phyloP scores from a whole-genome alignment of 805 yeast genomes.

The Grigorovia jiainica region DNA sequence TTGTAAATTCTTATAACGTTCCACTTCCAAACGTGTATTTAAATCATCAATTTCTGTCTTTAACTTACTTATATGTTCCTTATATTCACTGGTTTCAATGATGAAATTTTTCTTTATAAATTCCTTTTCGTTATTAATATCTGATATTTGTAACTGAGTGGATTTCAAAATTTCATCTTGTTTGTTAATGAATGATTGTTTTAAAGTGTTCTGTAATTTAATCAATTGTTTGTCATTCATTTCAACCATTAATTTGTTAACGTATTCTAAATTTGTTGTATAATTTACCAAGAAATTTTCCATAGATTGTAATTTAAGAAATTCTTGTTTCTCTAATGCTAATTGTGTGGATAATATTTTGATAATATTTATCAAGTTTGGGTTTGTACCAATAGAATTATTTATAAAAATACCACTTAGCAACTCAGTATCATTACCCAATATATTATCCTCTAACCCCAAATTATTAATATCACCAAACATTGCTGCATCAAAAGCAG shows the following conservation, averaged over 20 bases:
- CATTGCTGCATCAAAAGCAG: conserved; percentile 48
- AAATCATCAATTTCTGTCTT: conserved; percentile 25
- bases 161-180: conserved; percentile 17
- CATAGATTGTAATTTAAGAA: conserved; percentile 43
- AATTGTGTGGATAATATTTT: conserved; percentile 46
- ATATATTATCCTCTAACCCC: conserved; percentile 40
- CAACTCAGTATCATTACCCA: conserved; percentile 39
- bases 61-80: conserved; percentile 13
- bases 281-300: conserved; percentile 47
- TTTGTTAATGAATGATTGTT: conserved; percentile 20
- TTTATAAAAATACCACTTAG: conserved; percentile 50
- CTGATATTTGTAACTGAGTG: conserved; percentile 14
- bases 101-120: conserved; percentile 7
- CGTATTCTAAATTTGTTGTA: conserved; percentile 25
- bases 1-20: conserved; percentile 23
- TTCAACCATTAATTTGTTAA: conserved; percentile 25
- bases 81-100: conserved; percentile 8
- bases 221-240: conserved; percentile 23
- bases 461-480: conserved; percentile 48
- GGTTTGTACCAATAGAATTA: conserved; percentile 48
- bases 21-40: conserved; percentile 27
- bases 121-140: conserved; percentile 11
- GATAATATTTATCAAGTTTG: conserved; percentile 46
- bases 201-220: conserved; percentile 22
- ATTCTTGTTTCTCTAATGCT: conserved; percentile 50